Evolutionary conservation across 2,329 filamentous ascomycete species (phyloP).

Genomic region (Graphiopsis chlorocephala): DNA sequence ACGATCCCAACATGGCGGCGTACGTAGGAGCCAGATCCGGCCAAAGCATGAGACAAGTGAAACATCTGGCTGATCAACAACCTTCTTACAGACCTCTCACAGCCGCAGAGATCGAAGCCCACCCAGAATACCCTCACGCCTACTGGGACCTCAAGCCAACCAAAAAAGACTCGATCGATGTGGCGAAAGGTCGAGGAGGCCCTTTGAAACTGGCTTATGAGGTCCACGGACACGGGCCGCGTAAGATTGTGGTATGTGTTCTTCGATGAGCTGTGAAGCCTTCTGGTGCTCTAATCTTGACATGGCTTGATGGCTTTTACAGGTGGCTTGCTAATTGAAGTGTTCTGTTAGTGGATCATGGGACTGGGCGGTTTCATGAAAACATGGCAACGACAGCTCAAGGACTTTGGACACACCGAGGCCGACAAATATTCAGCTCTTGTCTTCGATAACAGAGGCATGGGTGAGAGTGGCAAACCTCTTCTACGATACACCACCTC

Average conservation of each 20-base stretch:
- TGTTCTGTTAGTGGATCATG: conserved; percentile 65
- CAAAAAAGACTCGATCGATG: conserved; percentile 58
- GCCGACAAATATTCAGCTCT: conserved; percentile 68
- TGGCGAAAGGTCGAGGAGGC: conserved; percentile 69
- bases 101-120: conserved; percentile 58
- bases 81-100: conserved; percentile 38
- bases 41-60: neutral
- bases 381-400: conserved; percentile 79
- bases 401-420: conserved; percentile 73
- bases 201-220: conserved; percentile 76
- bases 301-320: neutral
- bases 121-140: conserved; percentile 65
- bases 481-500: conserved; percentile 74
- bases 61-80: neutral
- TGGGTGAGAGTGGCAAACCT: conserved; percentile 77
- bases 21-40: conserved; percentile 10
- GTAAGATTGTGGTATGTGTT: conserved; percentile 67
- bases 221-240: conserved; percentile 71
- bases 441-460: conserved; percentile 79
- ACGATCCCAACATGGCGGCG: conserved; percentile 2
- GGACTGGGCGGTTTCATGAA: conserved; percentile 68
- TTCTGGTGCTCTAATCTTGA: neutral
- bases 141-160: conserved; percentile 69
- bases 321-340: conserved; percentile 6
- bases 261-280: neutral